A percentile compares a stretch with the other conserved stretches of the same genome.
These are phyloP conservation scores for Ogataea paradorogensis DNA, from an alignment of 805 yeast genomes.

Conservation along the genomic window DNA sequence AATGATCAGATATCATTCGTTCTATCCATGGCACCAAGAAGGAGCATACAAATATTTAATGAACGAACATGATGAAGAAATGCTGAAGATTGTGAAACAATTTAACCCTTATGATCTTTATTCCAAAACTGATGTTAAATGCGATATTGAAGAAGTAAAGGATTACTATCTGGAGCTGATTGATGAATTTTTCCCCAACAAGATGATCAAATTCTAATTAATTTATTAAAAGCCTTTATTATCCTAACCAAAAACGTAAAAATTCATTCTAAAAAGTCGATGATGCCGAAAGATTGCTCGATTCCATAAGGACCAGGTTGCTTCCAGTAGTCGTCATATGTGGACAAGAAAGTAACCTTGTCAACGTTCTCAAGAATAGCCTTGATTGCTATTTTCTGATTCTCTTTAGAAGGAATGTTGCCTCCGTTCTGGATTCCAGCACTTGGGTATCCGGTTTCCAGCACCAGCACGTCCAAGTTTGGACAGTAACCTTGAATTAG, in stretches of 20 bases:
- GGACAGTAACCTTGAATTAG: conserved; percentile 57
- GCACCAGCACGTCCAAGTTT: conserved; percentile 52
- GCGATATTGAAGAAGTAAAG: conserved; percentile 49
- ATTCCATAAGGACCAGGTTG: conserved; percentile 76
- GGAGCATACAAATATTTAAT: conserved; percentile 61
- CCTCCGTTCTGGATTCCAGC: conserved; percentile 68
- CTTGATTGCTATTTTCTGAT: conserved; percentile 69
- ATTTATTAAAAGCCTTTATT: not conserved
- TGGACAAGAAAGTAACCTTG: conserved; percentile 69
- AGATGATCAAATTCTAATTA: conserved; percentile 50
- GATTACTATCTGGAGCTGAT: conserved; percentile 61
- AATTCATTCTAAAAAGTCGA: conserved; percentile 31
- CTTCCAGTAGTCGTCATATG: conserved; percentile 88
- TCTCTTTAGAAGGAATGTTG: conserved; percentile 66
- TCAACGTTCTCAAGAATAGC: conserved; percentile 57
- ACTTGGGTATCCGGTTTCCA: conserved; percentile 91
- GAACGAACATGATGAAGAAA: conserved; percentile 58
- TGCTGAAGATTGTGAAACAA: conserved; percentile 61
- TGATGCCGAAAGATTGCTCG: conserved; percentile 83
- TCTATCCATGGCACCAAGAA: conserved; percentile 76
- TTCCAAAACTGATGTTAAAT: conserved; percentile 52
- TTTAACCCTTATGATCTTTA: conserved; percentile 69
- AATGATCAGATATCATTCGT: conserved; percentile 72
- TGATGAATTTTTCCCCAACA: conserved; percentile 63
- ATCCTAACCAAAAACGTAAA: conserved; percentile 1